phyloP scores from a whole-genome alignment of 179 eudicot species.

The Pouteria campechiana region DNA sequence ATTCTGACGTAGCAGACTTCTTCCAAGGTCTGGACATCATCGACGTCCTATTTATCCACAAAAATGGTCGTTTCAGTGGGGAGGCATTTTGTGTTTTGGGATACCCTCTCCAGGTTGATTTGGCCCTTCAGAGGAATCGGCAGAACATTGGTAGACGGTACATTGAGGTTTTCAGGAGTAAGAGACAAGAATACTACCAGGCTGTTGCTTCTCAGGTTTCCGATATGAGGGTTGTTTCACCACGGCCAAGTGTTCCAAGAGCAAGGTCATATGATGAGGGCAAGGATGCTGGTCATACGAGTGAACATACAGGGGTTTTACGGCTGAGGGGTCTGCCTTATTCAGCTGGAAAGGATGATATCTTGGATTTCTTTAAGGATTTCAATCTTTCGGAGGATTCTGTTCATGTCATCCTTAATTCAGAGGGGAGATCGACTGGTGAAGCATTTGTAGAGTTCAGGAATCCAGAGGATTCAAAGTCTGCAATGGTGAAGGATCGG shows the following conservation, averaged over 20 bases:
- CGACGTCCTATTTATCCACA: constrained; percentile 70
- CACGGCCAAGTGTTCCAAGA: constrained; percentile 41
- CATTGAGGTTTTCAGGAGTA: constrained; percentile 82
- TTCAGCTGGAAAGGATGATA: constrained; percentile 67
- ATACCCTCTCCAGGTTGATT: constrained; percentile 79
- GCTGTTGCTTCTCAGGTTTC: constrained; percentile 71
- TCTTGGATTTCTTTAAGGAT: constrained; percentile 56
- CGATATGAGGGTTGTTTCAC: constrained; percentile 54
- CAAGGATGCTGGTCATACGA: constrained; percentile 52
- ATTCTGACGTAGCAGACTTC: constrained; percentile 67
- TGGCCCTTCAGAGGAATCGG: constrained; percentile 82
- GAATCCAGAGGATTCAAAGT: constrained; percentile 70
- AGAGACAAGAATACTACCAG: constrained; percentile 71
- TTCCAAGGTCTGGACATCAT: constrained; percentile 73
- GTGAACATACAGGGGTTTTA: constrained; percentile 59
- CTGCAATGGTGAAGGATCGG: constrained; percentile 82
- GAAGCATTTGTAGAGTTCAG: constrained; percentile 87
- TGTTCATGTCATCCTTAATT: constrained; percentile 46
- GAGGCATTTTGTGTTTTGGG: constrained; percentile 86
- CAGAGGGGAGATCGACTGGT: constrained; percentile 79
- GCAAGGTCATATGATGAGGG: constrained; percentile 57
- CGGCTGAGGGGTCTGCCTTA: constrained; percentile 86
- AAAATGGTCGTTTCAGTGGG: constrained; percentile 70
- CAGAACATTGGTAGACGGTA: constrained; percentile 89
- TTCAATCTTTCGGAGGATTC: constrained; percentile 50